phyloP scores from a whole-genome alignment of 768 basidiomycete genomes.

The Macrolepiota fuliginosa region DNA sequence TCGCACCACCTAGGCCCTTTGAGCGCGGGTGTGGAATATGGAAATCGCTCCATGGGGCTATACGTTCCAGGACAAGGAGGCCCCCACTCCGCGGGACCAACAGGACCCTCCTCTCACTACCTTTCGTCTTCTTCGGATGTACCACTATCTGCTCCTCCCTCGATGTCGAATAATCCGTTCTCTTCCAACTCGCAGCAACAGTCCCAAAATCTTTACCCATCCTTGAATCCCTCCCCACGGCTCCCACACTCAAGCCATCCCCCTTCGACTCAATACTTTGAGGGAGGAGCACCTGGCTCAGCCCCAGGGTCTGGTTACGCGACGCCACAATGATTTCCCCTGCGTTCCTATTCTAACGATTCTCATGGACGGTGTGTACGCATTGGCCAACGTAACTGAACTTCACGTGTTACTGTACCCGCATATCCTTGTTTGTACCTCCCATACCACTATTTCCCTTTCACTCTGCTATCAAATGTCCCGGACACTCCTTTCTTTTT shows the following conservation, averaged over 20 bases:
- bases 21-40: conserved; percentile 37
- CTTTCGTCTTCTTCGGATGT: conserved; percentile 35
- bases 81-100: conserved; percentile 40
- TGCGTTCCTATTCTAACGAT: conserved; percentile 13
- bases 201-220: conserved; percentile 33
- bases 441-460: conserved; percentile 12
- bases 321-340: conserved; percentile 34
- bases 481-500: not conserved
- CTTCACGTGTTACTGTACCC: conserved; percentile 17
- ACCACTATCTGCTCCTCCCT: conserved; percentile 52
- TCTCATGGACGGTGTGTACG: conserved; percentile 11
- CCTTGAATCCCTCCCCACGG: conserved; percentile 34
- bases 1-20: conserved; percentile 32
- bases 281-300: conserved; percentile 37
- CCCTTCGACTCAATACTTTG: conserved; percentile 20
- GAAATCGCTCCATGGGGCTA: conserved; percentile 30
- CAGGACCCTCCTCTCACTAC: conserved; percentile 30
- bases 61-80: conserved; percentile 34
- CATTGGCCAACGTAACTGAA: conserved; percentile 6
- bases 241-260: conserved; percentile 30
- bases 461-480: conserved; percentile 4
- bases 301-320: conserved; percentile 46
- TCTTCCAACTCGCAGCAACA: conserved; percentile 31
- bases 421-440: conserved; percentile 14
- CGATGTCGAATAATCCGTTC: conserved; percentile 45